Conservation (phyloP, 108 stramenopile species). For the Cylindrotheca fusiformis region DNA sequence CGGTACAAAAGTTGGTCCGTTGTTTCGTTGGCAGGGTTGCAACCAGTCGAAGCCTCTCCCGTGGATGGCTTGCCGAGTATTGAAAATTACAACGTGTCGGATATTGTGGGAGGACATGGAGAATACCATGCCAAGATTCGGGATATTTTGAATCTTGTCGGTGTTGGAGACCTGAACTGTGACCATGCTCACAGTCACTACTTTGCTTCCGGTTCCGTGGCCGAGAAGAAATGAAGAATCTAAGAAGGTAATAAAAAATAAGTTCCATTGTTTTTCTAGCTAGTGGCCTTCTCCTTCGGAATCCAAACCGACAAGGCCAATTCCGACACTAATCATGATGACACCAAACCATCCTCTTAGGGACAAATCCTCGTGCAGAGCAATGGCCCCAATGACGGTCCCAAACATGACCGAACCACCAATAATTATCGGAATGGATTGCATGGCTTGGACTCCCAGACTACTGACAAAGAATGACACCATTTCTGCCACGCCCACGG, state of each 20-base stretch:
- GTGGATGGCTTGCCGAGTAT: constrained; percentile 41
- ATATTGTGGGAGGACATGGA: constrained; percentile 46
- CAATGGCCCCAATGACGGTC: constrained; percentile 38
- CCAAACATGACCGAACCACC: constrained; percentile 74
- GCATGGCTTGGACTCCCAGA: constrained; percentile 71
- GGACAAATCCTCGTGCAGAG: constrained; percentile 42
- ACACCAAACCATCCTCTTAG: constrained; percentile 62
- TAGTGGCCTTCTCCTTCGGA: constrained; percentile 20
- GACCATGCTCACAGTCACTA: not conserved
- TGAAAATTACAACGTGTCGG: constrained; percentile 59
- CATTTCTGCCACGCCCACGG: constrained; percentile 66
- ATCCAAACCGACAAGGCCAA: constrained; percentile 59
- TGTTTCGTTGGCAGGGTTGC: constrained; percentile 2
- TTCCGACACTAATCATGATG: constrained; percentile 42
- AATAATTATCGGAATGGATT: constrained; percentile 69
- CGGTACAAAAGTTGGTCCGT: constrained; percentile 29
- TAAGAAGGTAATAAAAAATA: not conserved
- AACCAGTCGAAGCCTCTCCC: constrained; percentile 2
- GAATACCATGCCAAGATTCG: constrained; percentile 48
- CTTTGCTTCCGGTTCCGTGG: not conserved
- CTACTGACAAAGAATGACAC: constrained; percentile 55
- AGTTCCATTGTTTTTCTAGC: not conserved
- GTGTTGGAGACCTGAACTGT: constrained; percentile 4
- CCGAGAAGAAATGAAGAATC: not conserved
- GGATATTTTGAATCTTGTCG: constrained; percentile 46